A percentile compares a stretch with the other conserved stretches of the same genome.
Conservation (phyloP, 257 asterid genomes). For the Scutellaria galericulata region DNA sequence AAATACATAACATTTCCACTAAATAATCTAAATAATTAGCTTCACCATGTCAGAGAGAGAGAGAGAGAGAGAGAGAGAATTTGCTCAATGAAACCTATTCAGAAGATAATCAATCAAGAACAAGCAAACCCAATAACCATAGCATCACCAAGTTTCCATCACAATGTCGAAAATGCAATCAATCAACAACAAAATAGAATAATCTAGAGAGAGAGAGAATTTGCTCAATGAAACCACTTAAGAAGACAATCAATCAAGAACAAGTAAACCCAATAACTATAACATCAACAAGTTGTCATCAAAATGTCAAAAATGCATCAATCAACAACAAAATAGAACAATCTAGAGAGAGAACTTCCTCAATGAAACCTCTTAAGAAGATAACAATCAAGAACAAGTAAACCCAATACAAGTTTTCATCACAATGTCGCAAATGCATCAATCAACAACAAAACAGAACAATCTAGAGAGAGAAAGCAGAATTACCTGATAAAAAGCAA, state of each 20-base stretch:
- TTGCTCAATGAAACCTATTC: too few species aligned
- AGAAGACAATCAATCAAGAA: too few species aligned
- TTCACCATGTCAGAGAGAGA: too few species aligned
- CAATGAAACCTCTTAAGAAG: neutral
- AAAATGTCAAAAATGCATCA: too few species aligned
- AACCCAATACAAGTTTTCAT: neutral
- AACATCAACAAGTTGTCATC: too few species aligned
- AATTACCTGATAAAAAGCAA: constrained; percentile 73
- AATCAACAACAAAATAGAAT: neutral
- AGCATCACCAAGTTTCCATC: too few species aligned
- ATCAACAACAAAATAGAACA: neutral
- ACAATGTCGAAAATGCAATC: too few species aligned
- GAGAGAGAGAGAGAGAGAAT: too few species aligned
- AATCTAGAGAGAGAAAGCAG: constrained; percentile 17
- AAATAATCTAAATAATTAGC: neutral
- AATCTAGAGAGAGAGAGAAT: neutral
- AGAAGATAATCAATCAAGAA: too few species aligned
- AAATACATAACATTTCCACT: neutral
- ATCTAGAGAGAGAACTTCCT: neutral
- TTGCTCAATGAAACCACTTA: too few species aligned
- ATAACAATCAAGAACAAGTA: neutral
- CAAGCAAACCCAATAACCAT: too few species aligned
- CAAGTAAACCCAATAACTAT: too few species aligned
- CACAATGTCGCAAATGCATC: neutral
- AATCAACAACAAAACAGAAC: constrained; percentile 18